Percentiles rank a stretch among this genome's conserved stretches.
These are phyloP conservation scores for Fusarium tricinctum DNA, from an alignment of 2,329 filamentous ascomycete species.

Conservation along the genomic window DNA sequence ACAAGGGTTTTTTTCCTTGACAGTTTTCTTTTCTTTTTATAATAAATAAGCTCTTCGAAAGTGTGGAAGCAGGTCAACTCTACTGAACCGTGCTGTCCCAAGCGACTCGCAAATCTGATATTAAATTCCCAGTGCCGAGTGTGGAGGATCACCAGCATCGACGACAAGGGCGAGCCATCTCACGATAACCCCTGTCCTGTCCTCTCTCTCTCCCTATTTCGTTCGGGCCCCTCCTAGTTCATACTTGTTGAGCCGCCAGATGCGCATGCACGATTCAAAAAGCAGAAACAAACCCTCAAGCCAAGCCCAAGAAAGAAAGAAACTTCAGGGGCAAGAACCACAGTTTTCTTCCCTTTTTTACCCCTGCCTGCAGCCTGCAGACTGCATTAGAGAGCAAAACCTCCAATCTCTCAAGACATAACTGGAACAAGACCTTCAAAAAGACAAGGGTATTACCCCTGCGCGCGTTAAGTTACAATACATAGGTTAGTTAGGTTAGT, in stretches of 20 bases:
- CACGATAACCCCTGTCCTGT: slow-evolving; percentile 5
- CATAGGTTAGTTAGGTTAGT: not conserved
- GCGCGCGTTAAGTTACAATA: not conserved
- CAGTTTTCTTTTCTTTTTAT: not conserved
- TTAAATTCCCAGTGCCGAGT: not conserved
- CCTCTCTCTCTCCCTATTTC: not conserved
- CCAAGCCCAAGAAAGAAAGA: not conserved
- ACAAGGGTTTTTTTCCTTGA: slow-evolving; percentile 14
- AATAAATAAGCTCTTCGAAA: slow-evolving; percentile 21
- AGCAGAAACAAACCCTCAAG: not conserved
- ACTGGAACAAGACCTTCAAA: too few species aligned
- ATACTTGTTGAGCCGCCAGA: slow-evolving; percentile 28
- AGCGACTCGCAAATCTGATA: slow-evolving; percentile 33
- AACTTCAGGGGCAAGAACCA: slow-evolving; percentile 10
- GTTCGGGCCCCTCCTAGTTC: not conserved
- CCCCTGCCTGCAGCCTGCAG: not conserved
- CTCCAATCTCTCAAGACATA: too few species aligned
- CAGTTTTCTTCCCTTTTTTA: not conserved
- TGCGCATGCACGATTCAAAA: slow-evolving; percentile 15
- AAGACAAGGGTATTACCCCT: not conserved
- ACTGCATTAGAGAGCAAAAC: too few species aligned
- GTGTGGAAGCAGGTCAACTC: slow-evolving; percentile 25
- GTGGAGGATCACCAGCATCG: slow-evolving; percentile 19
- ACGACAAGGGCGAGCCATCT: slow-evolving; percentile 4
- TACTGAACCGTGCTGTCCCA: slow-evolving; percentile 31